Base-by-base conservation (phyloP, 148 eudicot genomes). In the Limonium bicolor region DNA sequence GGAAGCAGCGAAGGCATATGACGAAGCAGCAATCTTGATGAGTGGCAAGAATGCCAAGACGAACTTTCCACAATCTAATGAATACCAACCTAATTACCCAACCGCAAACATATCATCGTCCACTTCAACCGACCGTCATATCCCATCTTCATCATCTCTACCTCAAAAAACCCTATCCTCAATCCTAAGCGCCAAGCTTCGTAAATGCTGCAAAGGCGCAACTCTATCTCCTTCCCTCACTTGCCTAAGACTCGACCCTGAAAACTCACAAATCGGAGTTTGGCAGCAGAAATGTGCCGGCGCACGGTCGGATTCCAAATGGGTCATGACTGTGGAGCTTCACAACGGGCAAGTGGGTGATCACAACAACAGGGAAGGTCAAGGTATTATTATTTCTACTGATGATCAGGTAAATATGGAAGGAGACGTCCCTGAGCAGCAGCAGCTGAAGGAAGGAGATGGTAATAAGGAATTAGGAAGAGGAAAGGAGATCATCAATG, bases 221-320 rank as follows among this genome's bases (percentile, higher is more conserved):
- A 35, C 51, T 6, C 56, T 53, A 2, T 50, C 63, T 14, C 63
- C 69, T 27, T 51, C 69, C 1, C 50, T 64, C 12, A 64, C 69
- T 9, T 64, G 69, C 59, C 59, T 64, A 10, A 52, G 59, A 56
- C 69, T 64, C 14, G 59, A 64, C 69, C 50, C 63, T 7, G 42
- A 47, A 19, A 64, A 24, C 38, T 64, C 53, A 29, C 59, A 64
- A 36, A 51, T 64, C 26, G 69, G 63, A 21, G 63, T 64, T 2
- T 64, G 69, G 69, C 63, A 42, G 28, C 47, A 64, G 11, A 64
- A 64, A 45, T 39, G 54, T 2, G 35, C 69, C 17, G 63, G 63
- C 2, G 1, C 45, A 0, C 38, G 51, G 0, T 29, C 59, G 0
- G 59, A 44, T 7, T 58, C 69, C 7, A 53, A 26, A 1, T 64